Percentiles rank a stretch among this genome's conserved stretches.
phyloP scores from a whole-genome alignment of 495 filamentous ascomycete genomes.

The Bryoglossum gracile region DNA sequence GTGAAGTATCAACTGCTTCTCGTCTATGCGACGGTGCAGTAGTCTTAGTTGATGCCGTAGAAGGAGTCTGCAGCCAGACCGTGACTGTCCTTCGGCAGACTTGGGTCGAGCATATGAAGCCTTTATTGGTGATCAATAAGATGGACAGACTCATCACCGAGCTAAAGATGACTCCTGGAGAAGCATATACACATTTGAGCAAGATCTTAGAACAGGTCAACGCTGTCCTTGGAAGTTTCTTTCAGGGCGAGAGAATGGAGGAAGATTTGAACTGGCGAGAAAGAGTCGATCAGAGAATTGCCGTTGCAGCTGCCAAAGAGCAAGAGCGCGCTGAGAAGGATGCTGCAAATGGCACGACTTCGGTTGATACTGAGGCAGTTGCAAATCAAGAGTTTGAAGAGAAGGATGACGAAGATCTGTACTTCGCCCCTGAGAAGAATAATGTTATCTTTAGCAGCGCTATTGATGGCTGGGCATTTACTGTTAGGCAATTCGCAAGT shows the following conservation, averaged over 20 bases:
- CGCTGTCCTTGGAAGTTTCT: conserved; percentile 94
- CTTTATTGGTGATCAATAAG: conserved; percentile 94
- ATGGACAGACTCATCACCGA: conserved; percentile 92
- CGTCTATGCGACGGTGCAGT: conserved; percentile 91
- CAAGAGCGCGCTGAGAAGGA: conserved; percentile 39
- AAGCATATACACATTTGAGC: conserved; percentile 85
- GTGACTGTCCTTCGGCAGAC: conserved; percentile 92
- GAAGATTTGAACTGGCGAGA: conserved; percentile 96
- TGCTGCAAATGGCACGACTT: conserved; percentile 36
- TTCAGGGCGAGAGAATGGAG: conserved; percentile 97
- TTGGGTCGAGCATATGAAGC: conserved; percentile 94
- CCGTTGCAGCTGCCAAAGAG: conserved; percentile 36
- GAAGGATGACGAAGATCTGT: conserved; percentile 92
- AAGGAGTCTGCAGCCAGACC: conserved; percentile 97
- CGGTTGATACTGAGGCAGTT: conserved; percentile 27
- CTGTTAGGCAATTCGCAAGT: conserved; percentile 84
- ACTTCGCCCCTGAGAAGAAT: conserved; percentile 96
- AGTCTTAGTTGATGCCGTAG: conserved; percentile 94
- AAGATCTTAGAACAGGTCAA: conserved; percentile 93
- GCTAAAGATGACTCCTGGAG: conserved; percentile 80
- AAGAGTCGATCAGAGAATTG: conserved; percentile 77
- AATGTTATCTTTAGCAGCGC: conserved; percentile 99
- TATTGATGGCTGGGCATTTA: conserved; percentile 97
- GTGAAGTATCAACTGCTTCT: conserved; percentile 93
- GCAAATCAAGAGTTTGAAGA: conserved; percentile 73